Evolutionary conservation across 345 rosid genomes (phyloP).

Genomic region (Euclidium syriacum): DNA sequence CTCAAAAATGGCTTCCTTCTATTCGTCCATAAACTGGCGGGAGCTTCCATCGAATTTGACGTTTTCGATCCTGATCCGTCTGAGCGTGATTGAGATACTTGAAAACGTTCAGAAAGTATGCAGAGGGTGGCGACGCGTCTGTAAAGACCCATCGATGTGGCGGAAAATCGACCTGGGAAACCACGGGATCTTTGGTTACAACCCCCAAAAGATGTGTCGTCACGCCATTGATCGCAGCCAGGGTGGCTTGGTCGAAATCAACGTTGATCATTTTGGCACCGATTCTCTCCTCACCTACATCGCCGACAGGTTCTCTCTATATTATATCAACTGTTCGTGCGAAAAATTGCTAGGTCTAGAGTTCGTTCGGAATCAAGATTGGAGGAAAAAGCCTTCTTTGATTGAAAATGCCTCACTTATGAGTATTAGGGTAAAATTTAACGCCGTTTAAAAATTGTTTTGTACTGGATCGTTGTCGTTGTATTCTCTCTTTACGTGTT

Average conservation of each 20-base stretch:
- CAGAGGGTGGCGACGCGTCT: constrained; percentile 39
- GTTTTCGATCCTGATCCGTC: constrained; percentile 31
- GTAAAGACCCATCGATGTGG: constrained; percentile 46
- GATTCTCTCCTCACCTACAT: too few relatives aligned
- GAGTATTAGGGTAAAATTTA: too few relatives aligned
- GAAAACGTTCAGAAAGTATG: constrained; percentile 40
- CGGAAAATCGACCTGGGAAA: constrained; percentile 35
- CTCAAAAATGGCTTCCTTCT: too few relatives aligned
- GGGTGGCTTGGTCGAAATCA: constrained; percentile 36
- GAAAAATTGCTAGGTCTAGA: too few relatives aligned
- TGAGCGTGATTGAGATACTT: constrained; percentile 35
- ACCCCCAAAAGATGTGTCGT: constrained; percentile 23
- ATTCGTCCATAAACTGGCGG: constrained; percentile 34
- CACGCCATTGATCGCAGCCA: constrained; percentile 48
- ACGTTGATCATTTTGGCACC: constrained; percentile 31
- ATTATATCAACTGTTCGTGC: too few relatives aligned
- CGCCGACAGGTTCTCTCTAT: constrained; percentile 29
- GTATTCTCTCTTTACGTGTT: too few relatives aligned
- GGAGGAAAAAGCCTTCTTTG: too few relatives aligned
- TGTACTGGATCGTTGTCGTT: too few relatives aligned
- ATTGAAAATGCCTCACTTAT: too few relatives aligned
- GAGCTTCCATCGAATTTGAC: constrained; percentile 44
- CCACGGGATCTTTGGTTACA: neutral
- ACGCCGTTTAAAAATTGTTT: too few relatives aligned
- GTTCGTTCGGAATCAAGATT: too few relatives aligned